A percentile compares a stretch with the other conserved stretches of the same genome.
Conservation (phyloP, 768 basidiomycete species). For the Auricularia sp. region DNA sequence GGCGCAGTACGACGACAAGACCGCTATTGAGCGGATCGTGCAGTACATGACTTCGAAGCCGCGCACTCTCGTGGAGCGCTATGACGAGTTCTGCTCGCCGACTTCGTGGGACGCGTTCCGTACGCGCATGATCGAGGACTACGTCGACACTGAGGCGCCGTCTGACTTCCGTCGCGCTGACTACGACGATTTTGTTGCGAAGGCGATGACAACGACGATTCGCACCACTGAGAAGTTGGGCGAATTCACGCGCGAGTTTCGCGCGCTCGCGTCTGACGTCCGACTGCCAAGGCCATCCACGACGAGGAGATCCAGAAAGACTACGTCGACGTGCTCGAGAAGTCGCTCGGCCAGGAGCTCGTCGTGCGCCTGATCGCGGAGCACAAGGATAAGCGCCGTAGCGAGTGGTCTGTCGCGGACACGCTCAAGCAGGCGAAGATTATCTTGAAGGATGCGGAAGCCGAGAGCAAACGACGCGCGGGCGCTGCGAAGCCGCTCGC, state of each 20-base stretch:
- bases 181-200: background rate
- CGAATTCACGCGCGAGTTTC: background rate
- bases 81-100: background rate
- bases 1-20: background rate
- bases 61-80: background rate
- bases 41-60: background rate
- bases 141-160: background rate
- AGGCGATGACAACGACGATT: accelerated
- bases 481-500: background rate
- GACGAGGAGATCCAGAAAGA: background rate
- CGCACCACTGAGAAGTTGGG: background rate
- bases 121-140: background rate
- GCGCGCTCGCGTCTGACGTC: background rate
- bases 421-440: background rate
- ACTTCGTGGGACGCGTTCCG: background rate
- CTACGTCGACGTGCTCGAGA: background rate
- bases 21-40: background rate
- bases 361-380: background rate
- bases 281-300: background rate
- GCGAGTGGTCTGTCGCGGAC: background rate
- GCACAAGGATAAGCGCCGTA: background rate
- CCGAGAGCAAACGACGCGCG: background rate
- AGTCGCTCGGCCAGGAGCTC: background rate
- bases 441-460: background rate
- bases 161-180: background rate